Conservation (phyloP, 352 stramenopile genomes). For the Thraustochytrium sp. region DNA sequence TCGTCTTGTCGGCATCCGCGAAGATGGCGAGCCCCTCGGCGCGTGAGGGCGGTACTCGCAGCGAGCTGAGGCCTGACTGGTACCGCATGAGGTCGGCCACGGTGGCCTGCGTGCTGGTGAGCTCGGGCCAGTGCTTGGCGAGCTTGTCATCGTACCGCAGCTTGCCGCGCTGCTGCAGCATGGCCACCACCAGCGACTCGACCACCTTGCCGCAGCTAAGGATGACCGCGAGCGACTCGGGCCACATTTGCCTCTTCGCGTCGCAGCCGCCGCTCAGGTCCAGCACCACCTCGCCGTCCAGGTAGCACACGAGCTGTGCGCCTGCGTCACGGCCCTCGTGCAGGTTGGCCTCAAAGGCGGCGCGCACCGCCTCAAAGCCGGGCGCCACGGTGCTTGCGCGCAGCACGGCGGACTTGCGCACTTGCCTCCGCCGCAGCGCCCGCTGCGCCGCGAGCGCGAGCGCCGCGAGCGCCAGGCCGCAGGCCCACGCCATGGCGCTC, state of each 20-base stretch:
- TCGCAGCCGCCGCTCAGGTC: background rate
- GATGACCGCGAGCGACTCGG: background rate
- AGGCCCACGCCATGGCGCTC: no score
- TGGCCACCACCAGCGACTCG: constrained; percentile 29
- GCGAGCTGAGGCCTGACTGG: background rate
- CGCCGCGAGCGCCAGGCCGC: no score
- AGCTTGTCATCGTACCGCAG: constrained; percentile 29
- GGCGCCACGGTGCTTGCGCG: no score
- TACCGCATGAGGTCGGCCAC: constrained; percentile 33
- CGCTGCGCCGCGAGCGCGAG: no score
- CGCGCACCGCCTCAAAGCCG: background rate
- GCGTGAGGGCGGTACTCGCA: background rate
- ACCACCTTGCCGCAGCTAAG: constrained; percentile 35
- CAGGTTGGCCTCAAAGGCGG: constrained; percentile 28
- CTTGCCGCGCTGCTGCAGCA: constrained; percentile 19
- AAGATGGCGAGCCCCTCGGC: background rate
- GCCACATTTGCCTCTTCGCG: background rate
- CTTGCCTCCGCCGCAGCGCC: no score
- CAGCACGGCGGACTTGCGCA: no score
- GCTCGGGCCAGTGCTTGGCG: constrained; percentile 39
- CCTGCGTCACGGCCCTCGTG: background rate
- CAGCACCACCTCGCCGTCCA: background rate
- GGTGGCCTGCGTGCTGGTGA: background rate
- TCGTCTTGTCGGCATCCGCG: background rate
- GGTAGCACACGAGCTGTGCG: constrained; percentile 27